Evolutionary conservation across 306 rosid genomes (phyloP).

Genomic region (Rosa lucieae): DNA sequence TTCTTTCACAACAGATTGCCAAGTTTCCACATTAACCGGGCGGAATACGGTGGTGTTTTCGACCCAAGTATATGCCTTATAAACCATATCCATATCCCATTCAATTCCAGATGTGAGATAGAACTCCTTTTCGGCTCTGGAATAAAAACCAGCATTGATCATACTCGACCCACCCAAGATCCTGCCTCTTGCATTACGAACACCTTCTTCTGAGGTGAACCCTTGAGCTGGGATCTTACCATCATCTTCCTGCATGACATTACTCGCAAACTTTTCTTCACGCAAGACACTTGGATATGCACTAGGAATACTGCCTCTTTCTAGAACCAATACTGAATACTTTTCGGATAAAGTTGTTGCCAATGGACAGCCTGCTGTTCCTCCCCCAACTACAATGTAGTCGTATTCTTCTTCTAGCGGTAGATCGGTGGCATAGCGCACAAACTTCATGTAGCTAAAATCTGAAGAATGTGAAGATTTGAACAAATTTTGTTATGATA

Average conservation of each 20-base stretch:
- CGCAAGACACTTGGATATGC: neutral
- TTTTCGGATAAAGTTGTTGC: conserved; percentile 36
- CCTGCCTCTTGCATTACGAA: conserved; percentile 13
- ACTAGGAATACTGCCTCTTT: conserved; percentile 26
- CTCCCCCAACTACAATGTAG: conserved; percentile 46
- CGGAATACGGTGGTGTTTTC: conserved; percentile 23
- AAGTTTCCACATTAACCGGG: neutral
- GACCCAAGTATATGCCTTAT: conserved; percentile 30
- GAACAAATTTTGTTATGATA: neutral
- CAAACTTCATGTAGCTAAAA: conserved; percentile 30
- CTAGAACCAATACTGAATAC: conserved; percentile 26
- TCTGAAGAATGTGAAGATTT: conserved; percentile 15
- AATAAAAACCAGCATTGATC: conserved; percentile 23
- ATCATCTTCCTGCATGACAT: neutral
- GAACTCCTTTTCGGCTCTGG: conserved; percentile 19
- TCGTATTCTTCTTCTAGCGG: conserved; percentile 23
- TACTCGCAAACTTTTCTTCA: no score
- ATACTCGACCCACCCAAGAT: conserved; percentile 32
- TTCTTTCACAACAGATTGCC: conserved; percentile 9
- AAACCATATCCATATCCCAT: conserved; percentile 24
- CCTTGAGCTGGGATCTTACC: neutral
- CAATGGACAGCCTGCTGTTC: conserved; percentile 40
- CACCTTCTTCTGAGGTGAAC: conserved; percentile 22
- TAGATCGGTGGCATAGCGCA: conserved; percentile 14
- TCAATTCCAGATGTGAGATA: neutral